Evolutionary conservation across 768 basidiomycete genomes (phyloP), one percentile per base, ranked within the genome.

Genomic region (Leccinum uliginosum): DNA sequence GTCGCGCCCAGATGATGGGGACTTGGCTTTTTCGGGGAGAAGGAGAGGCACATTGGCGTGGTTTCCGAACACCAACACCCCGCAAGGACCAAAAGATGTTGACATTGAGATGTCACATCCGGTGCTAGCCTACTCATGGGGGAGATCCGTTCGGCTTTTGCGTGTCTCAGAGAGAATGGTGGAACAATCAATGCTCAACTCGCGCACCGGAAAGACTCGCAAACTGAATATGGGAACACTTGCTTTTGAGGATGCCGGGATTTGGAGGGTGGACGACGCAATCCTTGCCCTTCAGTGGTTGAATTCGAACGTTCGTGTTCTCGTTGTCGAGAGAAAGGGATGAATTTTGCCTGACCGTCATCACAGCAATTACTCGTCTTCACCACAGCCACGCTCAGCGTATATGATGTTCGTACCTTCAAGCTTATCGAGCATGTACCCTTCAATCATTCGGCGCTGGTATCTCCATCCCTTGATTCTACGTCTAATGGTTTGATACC

Each of bases 61-160:
- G 93, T 92, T 84, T 66, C 91, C 93, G 4, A 87, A 87, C 63
- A 75, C 83, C 2, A 58, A 59, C 17, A 54, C 60, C 27, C 52
- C 54, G 19, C 66, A 72, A 40, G 66, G 67, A 21, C 50, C 57
- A 29, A 65, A 68, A 32, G 67, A 68, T 10, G 44, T 26, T 21
- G 38, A 34, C 1, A 53, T 55, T 15, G 55, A 56, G 6, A 63
- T 72, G 15, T 79, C 76, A 6, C 72, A 74, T 49, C 96, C 95
- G 3, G 74, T 83, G 38, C 75, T 99, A 26, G 91, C 84, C 0
- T 97, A 87, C 68, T 84, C 89, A 0, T 98, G 95, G 96, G 93
- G 89, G 0, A 76, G 75, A 54, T 77, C 74, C 5, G 65, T 97
- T 38, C 77, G 78, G 50, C 70, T 97, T 17, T 72, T 97, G 23